Evolutionary conservation across 768 basidiomycete genomes (phyloP), one percentile per base, ranked within the genome.

Genomic region (Trichaptum fuscoviolaceum): DNA sequence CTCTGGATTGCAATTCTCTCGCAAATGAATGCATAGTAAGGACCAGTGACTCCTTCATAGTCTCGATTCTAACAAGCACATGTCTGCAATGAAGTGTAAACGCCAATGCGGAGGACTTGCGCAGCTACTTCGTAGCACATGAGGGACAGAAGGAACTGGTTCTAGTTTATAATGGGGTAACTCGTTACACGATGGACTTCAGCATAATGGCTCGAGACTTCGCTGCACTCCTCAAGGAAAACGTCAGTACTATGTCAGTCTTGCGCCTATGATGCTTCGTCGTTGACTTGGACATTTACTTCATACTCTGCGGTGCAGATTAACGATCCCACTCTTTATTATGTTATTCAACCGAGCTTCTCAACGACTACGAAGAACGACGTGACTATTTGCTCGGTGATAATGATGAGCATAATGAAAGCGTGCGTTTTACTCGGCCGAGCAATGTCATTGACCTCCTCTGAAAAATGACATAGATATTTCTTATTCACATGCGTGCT

Each of bases 1-100:
- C 76, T 84, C 57, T 84, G 84, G 81, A 71, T 79, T 2, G 77
- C 80, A 0, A 81, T 82, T 60, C 67, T 80, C 4, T 71, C 68
- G 24, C 80, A 81, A 59, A 69, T 80, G 68, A 78, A 72, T 65
- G 73, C 77, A 67, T 79, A 69, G 67, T 67, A 35, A 20, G 59
- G 24, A 25, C 27, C 7, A n/a, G 6, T 67, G 17, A 18, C 30
- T 24, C 15, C 26, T 60, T 15, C 23, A 52, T 7, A 12, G 20
- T 20, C 60, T n/a, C 20, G 18, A 60, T 8, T 58, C 18, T 57
- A n/a, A n/a, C n/a, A n/a, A n/a, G n/a, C 35, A 35, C 12, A 18
- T 24, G 18, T 18, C 10, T 52, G 10, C 26, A 6, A 25, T 63
- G 20, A 18, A 66, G 60, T 58, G 72, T 77, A 24, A 72, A 73